These are phyloP conservation scores for Moricandia moricandioides DNA, from an alignment of 345 rosid genomes.

Conservation along the genomic window DNA sequence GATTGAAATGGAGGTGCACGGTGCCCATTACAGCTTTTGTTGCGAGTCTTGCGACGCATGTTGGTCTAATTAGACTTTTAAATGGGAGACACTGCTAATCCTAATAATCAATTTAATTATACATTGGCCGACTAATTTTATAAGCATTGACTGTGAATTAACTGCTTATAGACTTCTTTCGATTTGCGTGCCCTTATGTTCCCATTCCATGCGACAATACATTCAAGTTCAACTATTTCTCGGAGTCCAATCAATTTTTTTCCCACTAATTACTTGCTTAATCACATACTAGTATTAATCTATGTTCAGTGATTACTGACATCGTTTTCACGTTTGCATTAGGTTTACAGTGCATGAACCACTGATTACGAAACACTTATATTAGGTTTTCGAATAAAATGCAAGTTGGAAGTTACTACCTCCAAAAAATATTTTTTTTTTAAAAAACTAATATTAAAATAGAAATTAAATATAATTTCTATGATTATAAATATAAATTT, in stretches of 20 bases:
- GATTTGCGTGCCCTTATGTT: slow-evolving; percentile 29
- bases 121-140: slow-evolving; percentile 29
- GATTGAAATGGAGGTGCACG: slow-evolving; percentile 28
- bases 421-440: too few relatives aligned
- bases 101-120: slow-evolving; percentile 6
- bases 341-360: background rate
- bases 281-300: slow-evolving; percentile 10
- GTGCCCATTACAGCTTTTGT: slow-evolving; percentile 29
- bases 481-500: too few relatives aligned
- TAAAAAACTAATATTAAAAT: too few relatives aligned
- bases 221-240: slow-evolving; percentile 21
- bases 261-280: slow-evolving; percentile 12
- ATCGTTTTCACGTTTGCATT: background rate
- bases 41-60: slow-evolving; percentile 21
- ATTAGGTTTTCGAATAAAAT: background rate
- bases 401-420: too few relatives aligned
- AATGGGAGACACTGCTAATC: slow-evolving; percentile 19
- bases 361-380: background rate
- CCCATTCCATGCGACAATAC: slow-evolving; percentile 28
- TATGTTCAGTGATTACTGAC: background rate
- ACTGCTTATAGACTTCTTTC: slow-evolving; percentile 21
- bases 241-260: slow-evolving; percentile 12
- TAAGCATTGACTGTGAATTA: slow-evolving; percentile 30
- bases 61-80: slow-evolving; percentile 31
- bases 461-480: too few relatives aligned